These are phyloP conservation scores for Starmerella geochares DNA, from an alignment of 805 yeast species.

Conservation along the genomic window DNA sequence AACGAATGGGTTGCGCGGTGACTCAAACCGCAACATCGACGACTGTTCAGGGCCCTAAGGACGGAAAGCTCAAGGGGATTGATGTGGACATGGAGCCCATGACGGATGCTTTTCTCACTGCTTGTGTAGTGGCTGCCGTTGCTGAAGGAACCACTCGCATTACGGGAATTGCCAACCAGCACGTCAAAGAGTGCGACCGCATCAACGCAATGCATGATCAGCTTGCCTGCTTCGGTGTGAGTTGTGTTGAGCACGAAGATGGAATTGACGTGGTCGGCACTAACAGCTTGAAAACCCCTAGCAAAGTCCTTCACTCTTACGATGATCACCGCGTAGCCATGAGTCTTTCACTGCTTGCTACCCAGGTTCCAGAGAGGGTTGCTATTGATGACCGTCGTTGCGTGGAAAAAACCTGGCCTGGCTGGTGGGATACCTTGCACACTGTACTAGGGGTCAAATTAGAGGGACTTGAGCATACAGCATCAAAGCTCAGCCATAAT, in stretches of 20 bases:
- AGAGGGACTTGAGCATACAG: slow-evolving; percentile 43
- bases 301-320: slow-evolving; percentile 41
- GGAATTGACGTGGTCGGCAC: slow-evolving; percentile 83
- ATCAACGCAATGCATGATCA: slow-evolving; percentile 89
- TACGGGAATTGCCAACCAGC: slow-evolving; percentile 93
- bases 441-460: slow-evolving; percentile 47
- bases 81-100: slow-evolving; percentile 96
- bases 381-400: slow-evolving; percentile 77
- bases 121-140: slow-evolving; percentile 92
- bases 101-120: slow-evolving; percentile 98
- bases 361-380: slow-evolving; percentile 53
- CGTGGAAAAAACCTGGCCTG: slow-evolving; percentile 98
- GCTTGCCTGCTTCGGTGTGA: slow-evolving; percentile 82
- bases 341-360: slow-evolving; percentile 85
- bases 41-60: slow-evolving; percentile 77
- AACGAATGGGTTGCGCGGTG: slow-evolving; percentile 91
- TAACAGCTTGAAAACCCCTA: background rate
- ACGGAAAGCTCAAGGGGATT: slow-evolving; percentile 57
- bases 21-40: slow-evolving; percentile 75
- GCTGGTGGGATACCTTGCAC: slow-evolving; percentile 95
- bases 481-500: no score
- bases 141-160: slow-evolving; percentile 68
- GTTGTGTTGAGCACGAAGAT: slow-evolving; percentile 75
- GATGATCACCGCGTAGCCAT: slow-evolving; percentile 98
- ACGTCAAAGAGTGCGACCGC: slow-evolving; percentile 95